Percentiles rank a stretch among this genome's conserved stretches.
These are phyloP conservation scores for Fusarium clavum DNA, from an alignment of 2,329 filamentous ascomycete species.

Conservation along the genomic window DNA sequence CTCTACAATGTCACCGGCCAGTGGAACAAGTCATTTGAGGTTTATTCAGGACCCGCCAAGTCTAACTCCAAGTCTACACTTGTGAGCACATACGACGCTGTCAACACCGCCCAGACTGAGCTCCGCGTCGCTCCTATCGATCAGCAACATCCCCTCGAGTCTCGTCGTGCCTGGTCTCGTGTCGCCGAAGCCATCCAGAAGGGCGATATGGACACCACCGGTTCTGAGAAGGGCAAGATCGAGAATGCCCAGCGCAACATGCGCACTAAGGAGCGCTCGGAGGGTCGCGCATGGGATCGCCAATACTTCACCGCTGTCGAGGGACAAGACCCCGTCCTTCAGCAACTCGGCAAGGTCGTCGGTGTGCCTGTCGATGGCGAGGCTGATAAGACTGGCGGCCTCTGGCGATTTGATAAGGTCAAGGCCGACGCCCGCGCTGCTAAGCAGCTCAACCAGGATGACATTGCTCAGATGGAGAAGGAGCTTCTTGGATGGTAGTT, in stretches of 20 bases:
- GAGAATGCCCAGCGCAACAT: slow-evolving; percentile 85
- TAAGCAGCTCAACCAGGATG: slow-evolving; percentile 54
- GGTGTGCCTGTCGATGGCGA: slow-evolving; percentile 65
- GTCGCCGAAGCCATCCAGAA: slow-evolving; percentile 83
- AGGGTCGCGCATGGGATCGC: slow-evolving; percentile 81
- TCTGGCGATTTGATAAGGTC: slow-evolving; percentile 68
- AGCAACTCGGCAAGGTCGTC: slow-evolving; percentile 57
- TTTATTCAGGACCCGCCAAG: slow-evolving; percentile 73
- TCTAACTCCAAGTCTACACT: slow-evolving; percentile 61
- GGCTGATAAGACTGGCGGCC: slow-evolving; percentile 69
- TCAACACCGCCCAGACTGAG: slow-evolving; percentile 68
- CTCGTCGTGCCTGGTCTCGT: slow-evolving; percentile 86
- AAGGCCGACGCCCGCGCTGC: slow-evolving; percentile 56
- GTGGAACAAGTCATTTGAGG: slow-evolving; percentile 86
- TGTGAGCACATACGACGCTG: slow-evolving; percentile 71
- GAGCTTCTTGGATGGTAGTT: slow-evolving; percentile 56
- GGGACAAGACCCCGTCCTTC: slow-evolving; percentile 59
- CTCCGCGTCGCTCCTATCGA: slow-evolving; percentile 79
- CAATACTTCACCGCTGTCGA: slow-evolving; percentile 78
- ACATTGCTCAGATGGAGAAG: slow-evolving; percentile 58
- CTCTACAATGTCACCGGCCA: slow-evolving; percentile 88
- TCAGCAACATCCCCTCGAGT: slow-evolving; percentile 87
- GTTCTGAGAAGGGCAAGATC: slow-evolving; percentile 85
- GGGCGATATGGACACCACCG: slow-evolving; percentile 86
- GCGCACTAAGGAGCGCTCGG: slow-evolving; percentile 79